Base-by-base conservation (phyloP, 768 basidiomycete species). In the Phaffia australis region DNA sequence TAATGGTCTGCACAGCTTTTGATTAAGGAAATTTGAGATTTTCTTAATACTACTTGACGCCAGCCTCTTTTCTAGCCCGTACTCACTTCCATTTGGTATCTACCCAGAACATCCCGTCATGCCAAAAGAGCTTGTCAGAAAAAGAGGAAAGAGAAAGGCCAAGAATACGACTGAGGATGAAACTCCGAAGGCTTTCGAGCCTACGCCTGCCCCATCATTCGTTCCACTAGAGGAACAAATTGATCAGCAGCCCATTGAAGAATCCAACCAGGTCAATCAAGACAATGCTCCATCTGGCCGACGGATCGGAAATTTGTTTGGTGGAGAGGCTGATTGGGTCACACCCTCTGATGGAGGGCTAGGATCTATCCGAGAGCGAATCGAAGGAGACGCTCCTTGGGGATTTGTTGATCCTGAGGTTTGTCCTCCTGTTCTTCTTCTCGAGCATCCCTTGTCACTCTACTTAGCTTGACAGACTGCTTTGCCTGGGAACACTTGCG, bases 391-490 rank as follows among this genome's bases (percentile, higher is more conserved):
- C 68, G 87, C 87, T 54, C 91, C 92, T 1, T 95, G 92, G 74
- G 93, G 91, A 65, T 87, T 85, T 68, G 84, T 94, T 9, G 91
- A 94, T 70, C 82, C 83, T 23, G 92, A 94, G 73, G 67, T 69
- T 1, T 25, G 63, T 65, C 19, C 50, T 42, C 48, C 7, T 46
- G 7, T 49, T 58, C 30, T 23, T 42, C 35, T 16, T 5, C 42
- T n/a, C 50, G 23, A 7, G n/a, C 2, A n/a, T 23, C 46, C 60
- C 60, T 23, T 48, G 1, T 21, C 60, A 18, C 23, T 61, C 42
- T 11, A 5, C 25, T 35, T 23, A 23, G 32, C 23, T 8, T 32
- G 6, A 32, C 59, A 42, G 30, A 60, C 30, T 32, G 5, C 16
- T 19, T 49, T 2, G 16, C 23, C 46, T 23, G n/a, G 42, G 35